These are phyloP conservation scores for Uronychia setigera DNA, from an alignment of 73 alveolate genomes.

Conservation along the genomic window DNA sequence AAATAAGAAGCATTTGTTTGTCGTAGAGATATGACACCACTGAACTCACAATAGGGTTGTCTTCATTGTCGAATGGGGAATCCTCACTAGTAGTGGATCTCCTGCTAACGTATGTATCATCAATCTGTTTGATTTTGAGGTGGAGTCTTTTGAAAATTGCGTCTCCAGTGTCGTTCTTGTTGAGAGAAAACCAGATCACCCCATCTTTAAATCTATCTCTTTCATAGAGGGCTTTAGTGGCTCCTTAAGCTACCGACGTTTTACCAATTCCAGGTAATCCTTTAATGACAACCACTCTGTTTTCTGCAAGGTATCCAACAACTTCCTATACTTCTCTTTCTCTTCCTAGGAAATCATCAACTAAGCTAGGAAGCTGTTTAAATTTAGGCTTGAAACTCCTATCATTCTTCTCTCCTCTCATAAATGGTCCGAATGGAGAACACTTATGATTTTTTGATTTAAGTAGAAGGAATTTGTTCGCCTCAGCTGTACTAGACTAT, in stretches of 20 bases:
- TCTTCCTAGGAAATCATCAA: conserved; percentile 63
- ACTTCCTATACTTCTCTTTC: conserved; percentile 55
- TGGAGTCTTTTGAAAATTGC: conserved; percentile 41
- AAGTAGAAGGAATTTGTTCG: conserved; percentile 41
- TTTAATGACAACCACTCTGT: conserved; percentile 53
- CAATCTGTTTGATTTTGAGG: neutral
- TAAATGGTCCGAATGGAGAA: conserved; percentile 43
- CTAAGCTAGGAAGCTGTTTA: conserved; percentile 19
- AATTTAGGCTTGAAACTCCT: conserved; percentile 31
- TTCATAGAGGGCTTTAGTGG: conserved; percentile 28
- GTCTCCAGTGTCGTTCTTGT: conserved; percentile 39
- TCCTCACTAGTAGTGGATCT: neutral
- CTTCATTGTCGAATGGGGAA: neutral
- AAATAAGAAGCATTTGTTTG: conserved; percentile 41
- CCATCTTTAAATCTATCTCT: conserved; percentile 56
- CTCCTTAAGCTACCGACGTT: conserved; percentile 46
- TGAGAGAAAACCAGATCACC: conserved; percentile 28
- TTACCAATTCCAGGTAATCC: conserved; percentile 77
- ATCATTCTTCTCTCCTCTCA: conserved; percentile 25
- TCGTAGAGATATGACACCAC: conserved; percentile 17
- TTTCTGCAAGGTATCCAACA: conserved; percentile 9
- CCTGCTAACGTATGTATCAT: neutral
- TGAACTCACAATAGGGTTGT: neutral
- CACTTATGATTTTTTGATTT: conserved; percentile 38
- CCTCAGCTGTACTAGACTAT: conserved; percentile 33